Conservation (phyloP, 768 basidiomycete species). For the Myochromella boudieri region DNA sequence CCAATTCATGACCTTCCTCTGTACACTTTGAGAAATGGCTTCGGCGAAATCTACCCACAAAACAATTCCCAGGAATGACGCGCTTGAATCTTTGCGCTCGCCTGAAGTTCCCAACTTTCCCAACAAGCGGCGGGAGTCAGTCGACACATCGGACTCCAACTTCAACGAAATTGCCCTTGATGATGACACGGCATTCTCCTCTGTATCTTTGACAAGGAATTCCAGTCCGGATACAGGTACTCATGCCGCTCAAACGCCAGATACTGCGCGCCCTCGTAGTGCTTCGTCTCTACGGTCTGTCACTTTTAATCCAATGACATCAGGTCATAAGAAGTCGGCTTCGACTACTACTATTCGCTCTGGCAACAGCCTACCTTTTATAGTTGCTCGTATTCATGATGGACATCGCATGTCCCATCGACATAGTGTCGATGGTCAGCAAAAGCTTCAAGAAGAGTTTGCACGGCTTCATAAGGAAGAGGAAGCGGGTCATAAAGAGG, state of each 20-base stretch:
- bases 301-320: conserved; percentile 24
- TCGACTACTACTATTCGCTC: conserved; percentile 62
- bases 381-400: conserved; percentile 52
- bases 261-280: conserved; percentile 11
- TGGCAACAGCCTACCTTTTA: conserved; percentile 48
- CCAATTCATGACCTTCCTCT: conserved; percentile 12
- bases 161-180: conserved; percentile 65
- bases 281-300: conserved; percentile 4
- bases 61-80: conserved; percentile 15
- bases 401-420: conserved; percentile 39
- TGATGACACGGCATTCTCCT: conserved; percentile 40
- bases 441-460: conserved; percentile 78
- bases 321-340: conserved; percentile 59
- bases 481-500: conserved; percentile 37
- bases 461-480: conserved; percentile 61
- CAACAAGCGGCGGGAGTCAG: conserved; percentile 42
- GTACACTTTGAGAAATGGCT: conserved; percentile 18
- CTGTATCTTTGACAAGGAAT: conserved; percentile 32
- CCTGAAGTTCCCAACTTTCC: conserved; percentile 38
- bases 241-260: conserved; percentile 12
- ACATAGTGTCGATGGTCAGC: conserved; percentile 60
- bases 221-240: conserved; percentile 12
- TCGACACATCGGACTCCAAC: conserved; percentile 54
- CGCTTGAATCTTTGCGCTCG: conserved; percentile 52
- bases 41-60: conserved; percentile 13